Evolutionary conservation across 306 rosid genomes (phyloP).

Genomic region (Datisca glomerata): DNA sequence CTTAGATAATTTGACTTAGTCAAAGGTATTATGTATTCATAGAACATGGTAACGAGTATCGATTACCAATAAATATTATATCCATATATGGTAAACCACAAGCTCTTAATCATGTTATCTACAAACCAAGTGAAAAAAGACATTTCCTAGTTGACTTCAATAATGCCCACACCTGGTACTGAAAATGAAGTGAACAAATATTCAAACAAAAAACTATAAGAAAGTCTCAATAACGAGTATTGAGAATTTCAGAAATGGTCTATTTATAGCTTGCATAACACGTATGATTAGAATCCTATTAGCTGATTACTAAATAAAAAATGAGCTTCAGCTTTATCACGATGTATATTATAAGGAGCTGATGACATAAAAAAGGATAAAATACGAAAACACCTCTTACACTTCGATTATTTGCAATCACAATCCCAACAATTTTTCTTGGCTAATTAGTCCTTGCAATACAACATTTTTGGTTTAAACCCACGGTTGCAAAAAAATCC

Average conservation of each 20-base stretch:
- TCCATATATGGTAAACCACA: neutral
- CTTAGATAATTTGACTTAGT: neutral
- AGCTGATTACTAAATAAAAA: neutral
- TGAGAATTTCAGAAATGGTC: neutral
- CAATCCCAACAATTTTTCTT: no score
- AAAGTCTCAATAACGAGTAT: neutral
- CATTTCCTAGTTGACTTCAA: neutral
- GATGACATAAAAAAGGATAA: no score
- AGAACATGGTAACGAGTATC: neutral
- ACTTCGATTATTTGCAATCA: no score
- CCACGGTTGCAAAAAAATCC: no score
- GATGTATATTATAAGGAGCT: neutral
- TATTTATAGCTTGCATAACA: neutral
- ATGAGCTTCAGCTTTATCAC: neutral
- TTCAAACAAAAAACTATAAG: neutral
- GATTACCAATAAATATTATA: neutral
- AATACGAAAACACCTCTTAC: no score
- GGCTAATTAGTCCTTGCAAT: no score
- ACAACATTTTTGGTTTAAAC: no score
- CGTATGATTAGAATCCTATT: neutral
- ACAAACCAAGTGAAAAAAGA: neutral
- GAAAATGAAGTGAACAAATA: no score
- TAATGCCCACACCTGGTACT: neutral
- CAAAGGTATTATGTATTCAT: neutral
- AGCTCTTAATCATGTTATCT: neutral